A percentile compares a stretch with the other conserved stretches of the same genome.
phyloP scores from a whole-genome alignment of 2,329 filamentous ascomycete species.

The Tolypocladium ophioglossoides region DNA sequence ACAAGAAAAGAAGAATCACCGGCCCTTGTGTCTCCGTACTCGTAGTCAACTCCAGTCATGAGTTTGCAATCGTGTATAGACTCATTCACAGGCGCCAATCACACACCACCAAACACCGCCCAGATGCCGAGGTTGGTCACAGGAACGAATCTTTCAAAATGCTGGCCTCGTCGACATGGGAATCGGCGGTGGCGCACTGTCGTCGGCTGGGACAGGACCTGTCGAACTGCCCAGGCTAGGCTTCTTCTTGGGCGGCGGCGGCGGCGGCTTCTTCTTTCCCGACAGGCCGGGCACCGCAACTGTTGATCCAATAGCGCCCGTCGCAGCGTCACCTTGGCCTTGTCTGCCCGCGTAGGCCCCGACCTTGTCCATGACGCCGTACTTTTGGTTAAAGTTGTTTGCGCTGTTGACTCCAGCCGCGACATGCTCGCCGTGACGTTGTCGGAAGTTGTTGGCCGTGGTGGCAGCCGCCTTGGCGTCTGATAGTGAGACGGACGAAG shows the following conservation, averaged over 20 bases:
- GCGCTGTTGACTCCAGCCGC: constrained; percentile 47
- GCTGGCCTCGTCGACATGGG: constrained; percentile 40
- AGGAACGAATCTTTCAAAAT: constrained; percentile 20
- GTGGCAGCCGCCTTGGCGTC: constrained; percentile 48
- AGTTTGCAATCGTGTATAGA: neutral
- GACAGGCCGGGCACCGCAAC: constrained; percentile 8
- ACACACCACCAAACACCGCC: neutral
- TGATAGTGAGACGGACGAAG: constrained; percentile 47
- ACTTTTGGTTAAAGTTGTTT: constrained; percentile 49
- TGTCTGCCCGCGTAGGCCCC: constrained; percentile 15
- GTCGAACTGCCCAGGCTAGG: constrained; percentile 20
- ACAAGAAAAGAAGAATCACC: constrained; percentile 2
- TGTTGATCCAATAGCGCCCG: neutral
- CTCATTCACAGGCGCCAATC: neutral
- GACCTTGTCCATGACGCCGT: constrained; percentile 36
- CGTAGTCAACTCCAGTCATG: neutral
- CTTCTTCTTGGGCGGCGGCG: constrained; percentile 44
- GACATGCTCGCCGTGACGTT: constrained; percentile 59
- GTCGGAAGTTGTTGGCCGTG: constrained; percentile 58
- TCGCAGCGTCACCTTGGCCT: constrained; percentile 3
- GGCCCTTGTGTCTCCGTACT: neutral
- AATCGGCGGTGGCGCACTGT: constrained; percentile 36
- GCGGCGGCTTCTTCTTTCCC: constrained; percentile 43
- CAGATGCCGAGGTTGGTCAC: neutral
- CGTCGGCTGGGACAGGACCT: constrained; percentile 10